Evolutionary conservation across 805 yeast genomes (phyloP), one percentile per base, ranked within the genome.

Genomic region (Cyberlindnera maclurae): DNA sequence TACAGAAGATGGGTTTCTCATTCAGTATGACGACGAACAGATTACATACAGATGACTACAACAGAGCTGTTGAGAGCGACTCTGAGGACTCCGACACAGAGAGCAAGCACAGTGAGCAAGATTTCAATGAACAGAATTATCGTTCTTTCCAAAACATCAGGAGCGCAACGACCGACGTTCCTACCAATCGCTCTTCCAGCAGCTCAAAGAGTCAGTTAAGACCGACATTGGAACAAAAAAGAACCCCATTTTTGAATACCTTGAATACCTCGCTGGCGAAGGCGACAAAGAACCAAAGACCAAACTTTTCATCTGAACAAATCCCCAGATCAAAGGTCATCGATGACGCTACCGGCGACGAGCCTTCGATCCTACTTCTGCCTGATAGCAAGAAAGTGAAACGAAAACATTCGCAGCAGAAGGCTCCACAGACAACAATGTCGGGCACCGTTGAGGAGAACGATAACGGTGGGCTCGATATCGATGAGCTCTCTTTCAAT

Each of bases 1-100:
- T 87, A 37, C 93, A 84, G 53, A 77, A 75, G 43, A 65, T 82
- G 48, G 96, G 96, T 0, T 74, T 88, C 4, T 78, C 93, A 1
- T 71, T 85, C 42, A 79, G 81, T 36, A 83, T 89, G 80, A 79
- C 79, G 41, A 75, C 90, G 1, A 75, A 70, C 40, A 67, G 64
- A 47, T 61, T 78, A 3, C 59, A 60, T 8, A 62, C 60, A 15
- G 46, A 60, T 26, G 68, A 50, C 17, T 42, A 57, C 15, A 28
- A 42, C 27, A 43, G 36, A 10, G 47, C 49, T 1, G 41, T 45
- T 15, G 58, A 48, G 3, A 52, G 55, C 18, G 55, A 60, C 9
- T 47, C 55, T 15, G 51, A 57, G 11, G 53, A 55, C 15, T 29
- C 37, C 33, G 70, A 64, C 28, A 10, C n/a, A 9, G 56, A 53